Conservation (phyloP, 108 stramenopile species). For the Thalassiosira profunda region DNA sequence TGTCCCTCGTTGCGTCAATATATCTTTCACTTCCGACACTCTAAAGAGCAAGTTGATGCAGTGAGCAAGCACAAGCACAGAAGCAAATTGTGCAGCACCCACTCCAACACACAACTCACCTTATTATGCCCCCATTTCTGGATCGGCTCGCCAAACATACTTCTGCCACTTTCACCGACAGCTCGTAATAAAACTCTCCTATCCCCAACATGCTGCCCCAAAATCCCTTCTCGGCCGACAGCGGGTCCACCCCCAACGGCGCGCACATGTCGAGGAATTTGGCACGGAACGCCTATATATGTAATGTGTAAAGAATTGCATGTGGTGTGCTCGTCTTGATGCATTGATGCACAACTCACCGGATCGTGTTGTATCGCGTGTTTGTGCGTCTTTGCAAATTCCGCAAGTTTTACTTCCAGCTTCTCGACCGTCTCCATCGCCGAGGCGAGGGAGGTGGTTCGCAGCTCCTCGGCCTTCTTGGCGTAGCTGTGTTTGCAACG, state of each 20-base stretch:
- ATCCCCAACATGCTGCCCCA: conserved; percentile 71
- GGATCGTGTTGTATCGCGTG: conserved; percentile 90
- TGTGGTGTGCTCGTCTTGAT: too few species aligned
- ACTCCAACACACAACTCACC: conserved; percentile 6
- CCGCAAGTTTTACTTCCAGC: conserved; percentile 70
- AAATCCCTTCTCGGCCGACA: conserved; percentile 77
- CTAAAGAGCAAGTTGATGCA: conserved; percentile 10
- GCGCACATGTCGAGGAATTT: conserved; percentile 97
- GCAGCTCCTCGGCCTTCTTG: conserved; percentile 89
- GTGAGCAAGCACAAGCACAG: neutral
- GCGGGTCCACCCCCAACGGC: conserved; percentile 86
- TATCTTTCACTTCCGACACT: conserved; percentile 72
- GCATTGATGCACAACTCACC: too few species aligned
- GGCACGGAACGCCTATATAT: conserved; percentile 94
- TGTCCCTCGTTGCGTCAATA: conserved; percentile 65
- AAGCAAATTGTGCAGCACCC: neutral
- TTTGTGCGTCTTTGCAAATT: conserved; percentile 95
- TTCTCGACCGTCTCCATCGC: conserved; percentile 86
- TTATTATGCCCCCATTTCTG: conserved; percentile 96
- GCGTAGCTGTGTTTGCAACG: conserved; percentile 26
- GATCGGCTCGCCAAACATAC: conserved; percentile 90
- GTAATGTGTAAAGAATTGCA: too few species aligned
- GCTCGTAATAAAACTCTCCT: conserved; percentile 99
- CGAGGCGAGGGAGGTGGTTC: conserved; percentile 66
- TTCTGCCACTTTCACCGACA: conserved; percentile 97